A percentile compares a stretch with the other conserved stretches of the same genome.
Evolutionary conservation across 163 green algal species (phyloP).

Genomic region (Scenedesmus sp.): DNA sequence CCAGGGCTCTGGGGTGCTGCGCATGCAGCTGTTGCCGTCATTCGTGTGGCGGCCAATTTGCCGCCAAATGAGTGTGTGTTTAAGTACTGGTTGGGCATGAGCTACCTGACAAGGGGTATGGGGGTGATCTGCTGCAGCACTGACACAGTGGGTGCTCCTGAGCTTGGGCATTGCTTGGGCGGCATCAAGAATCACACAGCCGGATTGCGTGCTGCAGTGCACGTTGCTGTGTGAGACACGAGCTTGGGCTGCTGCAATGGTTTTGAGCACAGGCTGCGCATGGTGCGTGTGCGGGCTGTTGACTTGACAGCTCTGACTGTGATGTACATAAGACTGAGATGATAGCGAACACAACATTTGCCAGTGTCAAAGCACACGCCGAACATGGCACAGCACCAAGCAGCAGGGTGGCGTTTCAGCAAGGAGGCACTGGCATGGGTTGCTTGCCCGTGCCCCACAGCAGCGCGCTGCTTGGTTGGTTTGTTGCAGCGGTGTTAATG

Average conservation of each 20-base stretch:
- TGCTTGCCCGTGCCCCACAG: background rate
- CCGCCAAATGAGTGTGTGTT: background rate
- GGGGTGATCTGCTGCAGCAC: background rate
- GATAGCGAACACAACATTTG: background rate
- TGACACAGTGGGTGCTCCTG: background rate
- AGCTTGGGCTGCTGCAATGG: background rate
- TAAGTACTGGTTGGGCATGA: background rate
- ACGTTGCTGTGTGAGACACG: background rate
- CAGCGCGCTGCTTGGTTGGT: background rate
- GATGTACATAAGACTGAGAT: constrained; percentile 7
- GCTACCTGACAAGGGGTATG: constrained; percentile 6
- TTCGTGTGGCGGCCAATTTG: background rate
- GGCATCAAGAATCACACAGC: background rate
- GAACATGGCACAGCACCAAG: background rate
- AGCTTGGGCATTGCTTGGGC: background rate
- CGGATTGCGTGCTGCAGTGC: background rate
- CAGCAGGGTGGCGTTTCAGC: background rate
- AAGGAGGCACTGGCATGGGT: background rate
- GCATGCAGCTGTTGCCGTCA: background rate
- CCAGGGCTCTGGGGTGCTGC: background rate
- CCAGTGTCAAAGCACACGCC: background rate
- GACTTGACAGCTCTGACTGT: background rate
- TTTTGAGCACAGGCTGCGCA: background rate
- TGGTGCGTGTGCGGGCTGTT: background rate
- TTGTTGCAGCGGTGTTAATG: background rate